Evolutionary conservation across 2,329 filamentous ascomycete genomes (phyloP).

Genomic region (Apiospora kogelbergensis): DNA sequence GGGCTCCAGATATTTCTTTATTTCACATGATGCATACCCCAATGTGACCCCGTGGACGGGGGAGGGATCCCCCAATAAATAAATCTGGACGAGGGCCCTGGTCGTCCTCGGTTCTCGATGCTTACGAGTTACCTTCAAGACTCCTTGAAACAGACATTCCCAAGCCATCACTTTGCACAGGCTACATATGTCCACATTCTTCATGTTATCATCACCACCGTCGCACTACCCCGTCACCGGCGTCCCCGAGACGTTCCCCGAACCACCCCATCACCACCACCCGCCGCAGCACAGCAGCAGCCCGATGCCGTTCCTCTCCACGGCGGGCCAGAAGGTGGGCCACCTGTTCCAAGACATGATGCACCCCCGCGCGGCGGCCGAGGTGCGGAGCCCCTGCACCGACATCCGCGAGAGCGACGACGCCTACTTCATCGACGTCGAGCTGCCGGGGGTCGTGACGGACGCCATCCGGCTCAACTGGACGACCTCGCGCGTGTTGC

Average conservation of each 20-base stretch:
- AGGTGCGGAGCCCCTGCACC: neutral
- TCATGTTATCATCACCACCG: neutral
- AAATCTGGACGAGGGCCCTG: neutral
- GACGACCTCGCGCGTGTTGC: neutral
- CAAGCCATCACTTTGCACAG: neutral
- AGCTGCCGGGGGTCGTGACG: neutral
- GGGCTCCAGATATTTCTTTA: neutral
- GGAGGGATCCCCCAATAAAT: neutral
- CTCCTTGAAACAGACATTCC: neutral
- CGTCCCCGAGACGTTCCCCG: constrained; percentile 1
- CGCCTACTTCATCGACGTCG: neutral
- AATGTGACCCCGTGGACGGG: neutral
- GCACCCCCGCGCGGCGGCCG: neutral
- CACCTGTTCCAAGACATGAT: neutral
- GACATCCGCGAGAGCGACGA: neutral
- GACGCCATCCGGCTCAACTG: neutral
- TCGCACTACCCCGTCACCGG: neutral
- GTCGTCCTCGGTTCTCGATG: neutral
- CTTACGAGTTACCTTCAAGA: neutral
- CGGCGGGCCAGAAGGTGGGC: neutral
- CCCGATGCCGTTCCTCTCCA: neutral
- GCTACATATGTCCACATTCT: neutral
- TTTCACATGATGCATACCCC: neutral
- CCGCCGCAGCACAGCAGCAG: neutral
- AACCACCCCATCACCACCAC: neutral